Evolutionary conservation across 306 rosid genomes (phyloP).

Genomic region (Acmispon strigosus): DNA sequence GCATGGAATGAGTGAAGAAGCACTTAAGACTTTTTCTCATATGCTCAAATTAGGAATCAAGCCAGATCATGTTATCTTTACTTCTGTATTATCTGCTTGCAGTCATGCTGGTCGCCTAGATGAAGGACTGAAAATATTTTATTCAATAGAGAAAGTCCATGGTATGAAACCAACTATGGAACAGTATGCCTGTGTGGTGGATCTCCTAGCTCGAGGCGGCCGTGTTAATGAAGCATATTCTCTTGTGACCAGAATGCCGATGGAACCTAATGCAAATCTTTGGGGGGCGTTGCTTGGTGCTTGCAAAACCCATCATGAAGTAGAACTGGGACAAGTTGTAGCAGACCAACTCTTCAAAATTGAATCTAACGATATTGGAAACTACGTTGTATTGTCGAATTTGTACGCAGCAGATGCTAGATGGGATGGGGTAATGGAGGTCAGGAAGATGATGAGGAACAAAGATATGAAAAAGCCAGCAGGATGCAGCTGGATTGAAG

Average conservation of each 20-base stretch:
- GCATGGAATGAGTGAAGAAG: conserved; percentile 83
- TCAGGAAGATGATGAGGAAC: conserved; percentile 59
- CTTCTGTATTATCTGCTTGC: conserved; percentile 74
- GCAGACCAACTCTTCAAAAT: conserved; percentile 56
- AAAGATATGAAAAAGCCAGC: conserved; percentile 72
- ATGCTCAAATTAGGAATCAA: conserved; percentile 60
- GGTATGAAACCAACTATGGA: conserved; percentile 74
- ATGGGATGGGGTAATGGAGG: conserved; percentile 74
- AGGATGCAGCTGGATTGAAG: conserved; percentile 95
- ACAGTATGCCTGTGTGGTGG: conserved; percentile 83
- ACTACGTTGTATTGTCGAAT: conserved; percentile 75
- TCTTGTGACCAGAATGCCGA: conserved; percentile 55
- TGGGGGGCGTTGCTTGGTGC: conserved; percentile 86
- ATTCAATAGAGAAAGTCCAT: conserved; percentile 54
- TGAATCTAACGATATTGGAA: conserved; percentile 62
- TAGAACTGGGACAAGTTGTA: conserved; percentile 59
- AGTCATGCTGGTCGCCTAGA: conserved; percentile 76
- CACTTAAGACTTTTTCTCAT: conserved; percentile 48
- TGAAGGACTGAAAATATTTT: conserved; percentile 71
- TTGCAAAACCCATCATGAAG: conserved; percentile 69
- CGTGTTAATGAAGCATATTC: conserved; percentile 55
- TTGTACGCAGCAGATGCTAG: conserved; percentile 69
- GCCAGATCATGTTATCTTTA: conserved; percentile 67
- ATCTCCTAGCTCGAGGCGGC: conserved; percentile 79
- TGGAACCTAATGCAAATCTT: conserved; percentile 62